Evolutionary conservation across 345 rosid species (phyloP), one percentile per base, ranked within the genome.

Genomic region (Garcia nutans): DNA sequence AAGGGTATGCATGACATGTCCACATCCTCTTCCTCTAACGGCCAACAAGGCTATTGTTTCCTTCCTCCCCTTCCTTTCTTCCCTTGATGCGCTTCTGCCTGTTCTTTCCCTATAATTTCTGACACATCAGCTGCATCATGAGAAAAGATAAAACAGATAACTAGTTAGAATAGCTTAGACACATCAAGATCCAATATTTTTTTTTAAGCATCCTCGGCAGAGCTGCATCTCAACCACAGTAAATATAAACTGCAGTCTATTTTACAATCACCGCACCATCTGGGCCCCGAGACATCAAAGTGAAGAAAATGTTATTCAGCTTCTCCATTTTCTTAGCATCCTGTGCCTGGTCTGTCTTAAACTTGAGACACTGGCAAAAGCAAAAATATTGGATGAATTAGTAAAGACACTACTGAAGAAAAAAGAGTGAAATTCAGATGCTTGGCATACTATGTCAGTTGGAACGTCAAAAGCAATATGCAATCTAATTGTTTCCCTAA

Each of bases 311-410:
- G 84, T 92, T 93, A 79, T 89, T 96, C 76, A 96, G 85, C 84
- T 93, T 96, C 89, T 93, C 99, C 98, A 93, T 92, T 88, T 93
- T 96, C 91, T 89, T 96, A 7, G 97, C 99, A 67, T 93, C 97
- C 79, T 96, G 97, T 74, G 95, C 97, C 86, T 93, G 96, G 85
- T 93, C 98, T 23, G 97, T 96, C 88, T 96, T 96, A 84, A 96
- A 96, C 86, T 96, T 96, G 80, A 96, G 94, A 86, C 98, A 93
- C 99, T 90, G 82, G 67, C 20, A 76, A 41, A 71, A 57, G 76
- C 24, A 60, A 63, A 74, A 49, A 42, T 22, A 16, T 5, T 41
- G 20, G 47, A 22, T 24, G 6, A 31, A 57, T 9, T 10, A 63
- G 57, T n/a, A 68, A 56, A 68, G 17, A 26, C 7, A 68, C 56